Percentiles rank a stretch among this genome's conserved stretches.
Evolutionary conservation across 805 yeast genomes (phyloP).

Genomic region (Helenozyma rhizophorensis): DNA sequence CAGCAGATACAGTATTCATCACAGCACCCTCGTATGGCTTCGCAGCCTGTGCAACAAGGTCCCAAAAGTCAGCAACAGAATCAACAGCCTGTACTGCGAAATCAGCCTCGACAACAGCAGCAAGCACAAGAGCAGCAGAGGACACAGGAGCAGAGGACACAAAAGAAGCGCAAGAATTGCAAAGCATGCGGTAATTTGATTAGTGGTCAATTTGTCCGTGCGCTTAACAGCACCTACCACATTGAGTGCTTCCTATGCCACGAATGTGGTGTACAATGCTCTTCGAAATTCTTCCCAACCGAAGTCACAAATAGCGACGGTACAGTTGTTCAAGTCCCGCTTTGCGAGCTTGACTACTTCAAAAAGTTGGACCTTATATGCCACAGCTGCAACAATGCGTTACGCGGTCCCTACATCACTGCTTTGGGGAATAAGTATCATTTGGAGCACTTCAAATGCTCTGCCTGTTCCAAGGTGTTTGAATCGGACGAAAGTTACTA

Average conservation of each 20-base stretch:
- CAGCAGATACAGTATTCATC: not conserved
- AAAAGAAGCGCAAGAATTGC: slow-evolving; percentile 28
- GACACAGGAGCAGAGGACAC: slow-evolving; percentile 6
- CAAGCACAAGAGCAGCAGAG: slow-evolving; percentile 3
- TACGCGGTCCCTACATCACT: slow-evolving; percentile 90
- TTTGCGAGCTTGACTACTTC: slow-evolving; percentile 93
- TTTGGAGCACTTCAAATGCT: slow-evolving; percentile 91
- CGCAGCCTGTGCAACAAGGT: slow-evolving; percentile 17
- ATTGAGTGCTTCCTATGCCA: slow-evolving; percentile 83
- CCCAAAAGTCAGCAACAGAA: slow-evolving; percentile 11
- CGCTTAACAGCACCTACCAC: slow-evolving; percentile 75
- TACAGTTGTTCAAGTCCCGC: slow-evolving; percentile 31
- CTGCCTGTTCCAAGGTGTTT: slow-evolving; percentile 78
- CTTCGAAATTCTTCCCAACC: slow-evolving; percentile 84
- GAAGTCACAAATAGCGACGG: slow-evolving; percentile 36
- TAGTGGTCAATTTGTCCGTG: slow-evolving; percentile 77
- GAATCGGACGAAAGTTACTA: slow-evolving; percentile 89
- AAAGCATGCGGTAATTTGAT: slow-evolving; percentile 34
- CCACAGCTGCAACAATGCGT: slow-evolving; percentile 74
- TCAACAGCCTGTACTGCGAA: slow-evolving; percentile 1
- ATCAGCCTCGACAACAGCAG: not conserved
- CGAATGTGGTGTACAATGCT: slow-evolving; percentile 78
- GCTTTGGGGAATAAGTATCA: slow-evolving; percentile 91
- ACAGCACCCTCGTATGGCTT: not conserved
- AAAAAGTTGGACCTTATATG: slow-evolving; percentile 82